phyloP scores from a whole-genome alignment of 2,329 filamentous ascomycete genomes.

The Emmonsiellopsis sp. region DNA sequence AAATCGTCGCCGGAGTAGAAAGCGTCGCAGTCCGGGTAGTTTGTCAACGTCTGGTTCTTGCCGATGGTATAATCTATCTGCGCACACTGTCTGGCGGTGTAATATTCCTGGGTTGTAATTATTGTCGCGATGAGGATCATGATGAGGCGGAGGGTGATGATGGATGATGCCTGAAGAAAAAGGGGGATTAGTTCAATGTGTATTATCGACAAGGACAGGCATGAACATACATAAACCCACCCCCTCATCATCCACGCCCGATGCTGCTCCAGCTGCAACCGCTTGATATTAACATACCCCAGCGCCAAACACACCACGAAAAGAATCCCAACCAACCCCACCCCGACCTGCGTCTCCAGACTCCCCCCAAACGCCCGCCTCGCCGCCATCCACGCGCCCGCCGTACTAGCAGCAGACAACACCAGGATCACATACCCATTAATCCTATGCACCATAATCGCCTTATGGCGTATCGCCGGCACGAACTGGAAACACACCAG shows the following conservation, averaged over 20 bases:
- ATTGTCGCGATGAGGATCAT: constrained; percentile 35
- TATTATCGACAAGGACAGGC: too few relatives aligned
- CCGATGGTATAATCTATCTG: constrained; percentile 37
- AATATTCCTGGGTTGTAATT: constrained; percentile 28
- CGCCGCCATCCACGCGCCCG: constrained; percentile 47
- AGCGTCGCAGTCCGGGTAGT: constrained; percentile 20
- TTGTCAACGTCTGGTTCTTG: constrained; percentile 27
- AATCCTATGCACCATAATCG: constrained; percentile 49
- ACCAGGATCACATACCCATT: constrained; percentile 49
- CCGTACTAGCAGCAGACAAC: constrained; percentile 38
- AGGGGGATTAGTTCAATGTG: background rate
- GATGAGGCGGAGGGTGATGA: constrained; percentile 20
- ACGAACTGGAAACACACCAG: constrained; percentile 36
- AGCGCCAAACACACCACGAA: constrained; percentile 38
- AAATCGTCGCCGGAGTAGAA: constrained; percentile 17
- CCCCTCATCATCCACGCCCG: constrained; percentile 55
- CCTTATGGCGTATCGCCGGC: constrained; percentile 37
- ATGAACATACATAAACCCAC: constrained; percentile 35
- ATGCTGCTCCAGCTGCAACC: constrained; percentile 54
- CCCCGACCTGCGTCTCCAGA: constrained; percentile 39
- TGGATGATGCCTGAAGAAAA: constrained; percentile 6
- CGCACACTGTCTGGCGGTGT: constrained; percentile 35
- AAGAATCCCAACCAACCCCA: constrained; percentile 37
- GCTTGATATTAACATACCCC: constrained; percentile 50
- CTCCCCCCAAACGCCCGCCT: constrained; percentile 47